phyloP scores from a whole-genome alignment of 1,139 yeast genomes.

The Geotrichum reessii region DNA sequence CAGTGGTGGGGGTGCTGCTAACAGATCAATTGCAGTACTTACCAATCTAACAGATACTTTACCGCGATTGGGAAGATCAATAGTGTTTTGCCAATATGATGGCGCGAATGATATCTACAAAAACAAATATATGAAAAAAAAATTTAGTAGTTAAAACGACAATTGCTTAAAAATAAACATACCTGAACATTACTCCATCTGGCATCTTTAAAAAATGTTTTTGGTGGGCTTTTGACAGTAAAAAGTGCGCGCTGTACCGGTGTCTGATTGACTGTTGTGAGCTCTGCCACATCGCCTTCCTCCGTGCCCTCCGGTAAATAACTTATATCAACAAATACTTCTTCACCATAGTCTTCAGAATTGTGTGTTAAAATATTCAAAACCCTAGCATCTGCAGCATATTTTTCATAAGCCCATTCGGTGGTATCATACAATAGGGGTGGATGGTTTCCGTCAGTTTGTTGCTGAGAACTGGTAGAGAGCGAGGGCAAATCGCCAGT shows the following conservation, averaged over 20 bases:
- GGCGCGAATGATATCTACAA: conserved; percentile 53
- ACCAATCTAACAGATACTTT: conserved; percentile 53
- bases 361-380: conserved; percentile 62
- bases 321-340: conserved; percentile 56
- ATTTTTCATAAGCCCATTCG: not conserved
- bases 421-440: not conserved
- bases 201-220: conserved; percentile 33
- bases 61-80: conserved; percentile 66
- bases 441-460: not conserved
- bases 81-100: conserved; percentile 53
- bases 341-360: conserved; percentile 49
- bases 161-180: not conserved
- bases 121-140: too few relatives aligned
- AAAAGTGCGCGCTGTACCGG: conserved; percentile 40
- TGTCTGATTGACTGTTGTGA: conserved; percentile 40
- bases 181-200: conserved; percentile 28
- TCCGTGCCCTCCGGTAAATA: conserved; percentile 50
- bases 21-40: conserved; percentile 17
- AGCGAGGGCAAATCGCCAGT: not conserved
- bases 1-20: not conserved
- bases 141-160: too few relatives aligned
- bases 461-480: not conserved
- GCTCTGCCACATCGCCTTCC: conserved; percentile 72
- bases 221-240: conserved; percentile 39
- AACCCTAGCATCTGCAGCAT: not conserved